Evolutionary conservation across 306 rosid genomes (phyloP), one percentile per base, ranked within the genome.

Genomic region (Fragaria ananassa): DNA sequence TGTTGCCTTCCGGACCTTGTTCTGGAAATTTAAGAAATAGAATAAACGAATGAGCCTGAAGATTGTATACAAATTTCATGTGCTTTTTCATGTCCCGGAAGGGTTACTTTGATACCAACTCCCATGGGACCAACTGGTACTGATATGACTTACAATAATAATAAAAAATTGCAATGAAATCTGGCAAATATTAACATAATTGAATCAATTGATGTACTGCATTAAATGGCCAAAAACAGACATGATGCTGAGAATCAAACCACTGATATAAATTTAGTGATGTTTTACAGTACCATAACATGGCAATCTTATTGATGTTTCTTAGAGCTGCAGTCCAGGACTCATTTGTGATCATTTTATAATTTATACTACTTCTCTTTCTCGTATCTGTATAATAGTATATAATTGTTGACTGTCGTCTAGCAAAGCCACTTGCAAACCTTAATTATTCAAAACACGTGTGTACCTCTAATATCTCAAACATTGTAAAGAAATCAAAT

Each of bases 1-100:
- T 17, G 91, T 87, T 68, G 98, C 94, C 81, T 92, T 93, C 25
- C 97, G 90, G 5, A 81, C 87, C 89, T 89, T 95, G 69, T 95
- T 97, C 99, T 95, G 61, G 19, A 85, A 54, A 68, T 71, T 41
- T 17, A 6, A 80, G 13, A 69, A 18, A 81, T 27, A 69, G 68
- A 61, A 66, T 63, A 19, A 72, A 72, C n/a, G 34, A 78, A 75
- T 81, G 65, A 79, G 77, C 27, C 65, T 66, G 18, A 35, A 10
- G 13, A 72, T 51, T 35, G 68, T 41, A 46, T 8, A 72, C 6
- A 2, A 13, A 65, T 19, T 47, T 54, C 27, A 7, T 54, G 60
- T 54, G 60, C 60, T 19, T 44, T 57, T 29, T 10, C 9, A 45
- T 42, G n/a, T 8, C 65, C 64, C 29, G 10, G 37, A 57, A 68